Evolutionary conservation across 805 yeast genomes (phyloP).

Genomic region (Lipomyces sp.): DNA sequence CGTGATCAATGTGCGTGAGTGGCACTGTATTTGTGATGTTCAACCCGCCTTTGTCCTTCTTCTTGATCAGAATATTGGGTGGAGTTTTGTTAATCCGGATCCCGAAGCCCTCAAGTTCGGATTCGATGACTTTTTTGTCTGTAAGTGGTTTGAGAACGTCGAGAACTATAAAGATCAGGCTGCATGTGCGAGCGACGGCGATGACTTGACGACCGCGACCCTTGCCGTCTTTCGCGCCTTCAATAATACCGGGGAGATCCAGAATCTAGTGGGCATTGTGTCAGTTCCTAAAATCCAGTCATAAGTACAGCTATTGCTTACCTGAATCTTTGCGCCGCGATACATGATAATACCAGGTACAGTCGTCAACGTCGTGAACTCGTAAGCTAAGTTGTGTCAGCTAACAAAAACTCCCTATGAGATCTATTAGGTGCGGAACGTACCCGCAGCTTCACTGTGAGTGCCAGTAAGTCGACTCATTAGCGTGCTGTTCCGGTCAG

Average conservation of each 20-base stretch:
- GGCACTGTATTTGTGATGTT: slow-evolving; percentile 93
- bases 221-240: slow-evolving; percentile 97
- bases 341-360: slow-evolving; percentile 96
- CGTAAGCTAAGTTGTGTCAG: slow-evolving; percentile 56
- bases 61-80: slow-evolving; percentile 89
- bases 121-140: slow-evolving; percentile 91
- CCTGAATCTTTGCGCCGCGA: slow-evolving; percentile 94
- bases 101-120: slow-evolving; percentile 96
- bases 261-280: slow-evolving; percentile 59
- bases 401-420: not conserved
- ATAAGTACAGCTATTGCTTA: not conserved
- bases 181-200: slow-evolving; percentile 98
- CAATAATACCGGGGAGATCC: slow-evolving; percentile 95
- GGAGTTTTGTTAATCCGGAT: slow-evolving; percentile 87
- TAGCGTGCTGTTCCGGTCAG: slow-evolving; percentile 68
- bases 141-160: slow-evolving; percentile 96
- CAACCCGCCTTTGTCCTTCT: slow-evolving; percentile 95
- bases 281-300: no score
- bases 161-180: slow-evolving; percentile 86
- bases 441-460: slow-evolving; percentile 81
- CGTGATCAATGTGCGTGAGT: slow-evolving; percentile 85
- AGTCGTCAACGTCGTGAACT: slow-evolving; percentile 95
- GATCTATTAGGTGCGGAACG: not conserved
- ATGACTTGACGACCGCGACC: slow-evolving; percentile 99
- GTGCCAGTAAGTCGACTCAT: slow-evolving; percentile 91